Evolutionary conservation across 2,329 filamentous ascomycete genomes (phyloP), one percentile per base, ranked within the genome.

Genomic region (Arthrinium phaeospermum): DNA sequence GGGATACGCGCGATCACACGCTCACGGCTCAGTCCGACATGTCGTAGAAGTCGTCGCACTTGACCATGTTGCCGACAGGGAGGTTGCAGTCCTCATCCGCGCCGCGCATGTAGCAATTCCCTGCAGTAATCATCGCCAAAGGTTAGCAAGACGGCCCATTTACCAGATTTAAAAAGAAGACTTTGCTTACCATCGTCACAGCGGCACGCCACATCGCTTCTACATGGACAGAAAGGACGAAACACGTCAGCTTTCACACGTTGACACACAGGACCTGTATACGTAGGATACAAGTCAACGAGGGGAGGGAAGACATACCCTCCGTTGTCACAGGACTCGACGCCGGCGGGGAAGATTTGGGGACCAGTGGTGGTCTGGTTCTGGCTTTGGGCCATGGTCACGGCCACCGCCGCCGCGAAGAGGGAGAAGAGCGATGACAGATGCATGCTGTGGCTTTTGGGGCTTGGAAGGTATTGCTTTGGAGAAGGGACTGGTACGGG

Each of bases 41-140:
- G 46, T 70, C 68, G 30, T 70, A 70, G 30, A 47, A 70, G n/a
- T 51, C n/a, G 49, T 57, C 47, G 16, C 68, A 70, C 14, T 70
- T 37, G 46, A 70, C 68, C 46, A 44, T 7, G 12, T 22, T 37
- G 24, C 44, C 46, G 30, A 70, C 68, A 16, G 68, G 68, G 3
- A 70, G 68, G 68, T 70, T 70, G 46, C 68, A 70, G 46, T 70
- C n/a, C 22, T 51, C 68, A 49, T 70, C 68, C 19, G 68, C 68
- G 24, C 68, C 68, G 10, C 46, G 44, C 44, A 37, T 70, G 47
- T 70, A 70, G 46, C 68, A 70, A 12, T 69, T 69, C 4, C 67
- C 67, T 69, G 6, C 13, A 37, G 14, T 27, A 67, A 14, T 13
- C 7, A 47, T 8, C 37, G 37, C 10, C 37, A 37, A 24, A 5